These are phyloP conservation scores for Ceraceosorus guamensis DNA, from an alignment of 1,284 basidiomycete species.

Conservation along the genomic window DNA sequence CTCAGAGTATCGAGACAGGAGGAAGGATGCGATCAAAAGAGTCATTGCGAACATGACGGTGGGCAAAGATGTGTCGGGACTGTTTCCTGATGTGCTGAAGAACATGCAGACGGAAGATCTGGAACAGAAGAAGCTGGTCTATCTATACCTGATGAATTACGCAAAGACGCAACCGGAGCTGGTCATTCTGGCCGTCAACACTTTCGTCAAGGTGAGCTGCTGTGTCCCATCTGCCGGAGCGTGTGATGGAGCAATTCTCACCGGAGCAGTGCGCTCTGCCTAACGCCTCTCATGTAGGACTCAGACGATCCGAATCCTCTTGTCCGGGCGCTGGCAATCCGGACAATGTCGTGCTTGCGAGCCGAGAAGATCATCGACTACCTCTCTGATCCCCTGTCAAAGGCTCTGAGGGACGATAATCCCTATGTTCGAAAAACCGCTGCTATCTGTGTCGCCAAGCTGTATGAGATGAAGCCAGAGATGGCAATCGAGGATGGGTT, in stretches of 20 bases:
- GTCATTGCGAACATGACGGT: constrained; percentile 77
- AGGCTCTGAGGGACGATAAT: constrained; percentile 85
- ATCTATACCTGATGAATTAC: constrained; percentile 97
- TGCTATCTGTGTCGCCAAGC: constrained; percentile 85
- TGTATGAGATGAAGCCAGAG: constrained; percentile 93
- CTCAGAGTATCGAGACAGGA: constrained; percentile 85
- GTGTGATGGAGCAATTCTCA: background rate
- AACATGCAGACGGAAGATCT: constrained; percentile 93
- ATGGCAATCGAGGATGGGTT: constrained; percentile 92
- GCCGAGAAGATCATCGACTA: constrained; percentile 99
- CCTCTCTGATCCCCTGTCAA: constrained; percentile 83
- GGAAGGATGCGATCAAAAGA: constrained; percentile 97
- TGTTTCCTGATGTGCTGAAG: constrained; percentile 91
- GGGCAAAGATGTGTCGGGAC: constrained; percentile 89
- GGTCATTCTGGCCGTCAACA: constrained; percentile 96
- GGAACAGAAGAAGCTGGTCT: constrained; percentile 94
- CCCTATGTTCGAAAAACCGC: constrained; percentile 89
- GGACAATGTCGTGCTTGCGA: constrained; percentile 93
- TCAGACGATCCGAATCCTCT: constrained; percentile 92
- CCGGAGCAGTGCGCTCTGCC: background rate
- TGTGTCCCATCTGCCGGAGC: background rate
- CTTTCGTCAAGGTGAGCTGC: constrained; percentile 65
- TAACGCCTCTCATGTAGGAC: constrained; percentile 58
- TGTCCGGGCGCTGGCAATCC: constrained; percentile 87
- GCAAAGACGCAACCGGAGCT: constrained; percentile 95